These are phyloP conservation scores for Diaporthe vexans DNA, from an alignment of 2,329 filamentous ascomycete genomes.

Conservation along the genomic window DNA sequence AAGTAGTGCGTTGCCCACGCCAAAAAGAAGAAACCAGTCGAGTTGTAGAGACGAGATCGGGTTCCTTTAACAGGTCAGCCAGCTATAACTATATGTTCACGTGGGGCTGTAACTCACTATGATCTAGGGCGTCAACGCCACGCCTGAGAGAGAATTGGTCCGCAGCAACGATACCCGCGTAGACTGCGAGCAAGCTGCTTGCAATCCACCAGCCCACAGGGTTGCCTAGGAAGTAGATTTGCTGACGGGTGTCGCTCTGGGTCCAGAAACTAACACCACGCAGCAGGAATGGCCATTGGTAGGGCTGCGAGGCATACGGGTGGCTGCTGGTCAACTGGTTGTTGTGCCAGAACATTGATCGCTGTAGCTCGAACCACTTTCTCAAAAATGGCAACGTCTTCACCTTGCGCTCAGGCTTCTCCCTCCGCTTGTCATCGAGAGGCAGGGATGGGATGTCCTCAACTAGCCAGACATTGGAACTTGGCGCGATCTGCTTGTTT, in stretches of 20 bases:
- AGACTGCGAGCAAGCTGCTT: slow-evolving; percentile 92
- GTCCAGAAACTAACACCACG: slow-evolving; percentile 99
- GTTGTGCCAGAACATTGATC: slow-evolving; percentile 99
- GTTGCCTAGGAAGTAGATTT: slow-evolving; percentile 99
- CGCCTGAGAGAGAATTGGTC: slow-evolving; percentile 95
- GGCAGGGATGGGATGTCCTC: slow-evolving; percentile 90
- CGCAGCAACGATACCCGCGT: slow-evolving; percentile 89
- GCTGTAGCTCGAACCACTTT: slow-evolving; percentile 97
- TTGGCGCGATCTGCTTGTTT: slow-evolving; percentile 92
- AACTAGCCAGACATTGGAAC: slow-evolving; percentile 94
- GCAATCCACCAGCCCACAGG: slow-evolving; percentile 98
- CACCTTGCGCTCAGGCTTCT: slow-evolving; percentile 82
- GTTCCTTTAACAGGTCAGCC: slow-evolving; percentile 72
- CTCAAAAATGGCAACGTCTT: slow-evolving; percentile 89
- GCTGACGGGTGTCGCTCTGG: slow-evolving; percentile 91
- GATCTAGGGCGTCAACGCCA: slow-evolving; percentile 92
- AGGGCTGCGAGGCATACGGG: slow-evolving; percentile 93
- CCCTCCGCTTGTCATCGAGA: slow-evolving; percentile 78
- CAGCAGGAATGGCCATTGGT: slow-evolving; percentile 98
- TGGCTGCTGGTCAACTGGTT: slow-evolving; percentile 97
- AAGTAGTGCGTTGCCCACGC: slow-evolving; percentile 98
- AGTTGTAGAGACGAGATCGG: slow-evolving; percentile 96
- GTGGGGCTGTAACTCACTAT: slow-evolving; percentile 74
- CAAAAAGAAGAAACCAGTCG: slow-evolving; percentile 98
- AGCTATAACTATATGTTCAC: not conserved